Conservation (phyloP, 1,139 yeast species). For the Entelexis sorbosivorans region DNA sequence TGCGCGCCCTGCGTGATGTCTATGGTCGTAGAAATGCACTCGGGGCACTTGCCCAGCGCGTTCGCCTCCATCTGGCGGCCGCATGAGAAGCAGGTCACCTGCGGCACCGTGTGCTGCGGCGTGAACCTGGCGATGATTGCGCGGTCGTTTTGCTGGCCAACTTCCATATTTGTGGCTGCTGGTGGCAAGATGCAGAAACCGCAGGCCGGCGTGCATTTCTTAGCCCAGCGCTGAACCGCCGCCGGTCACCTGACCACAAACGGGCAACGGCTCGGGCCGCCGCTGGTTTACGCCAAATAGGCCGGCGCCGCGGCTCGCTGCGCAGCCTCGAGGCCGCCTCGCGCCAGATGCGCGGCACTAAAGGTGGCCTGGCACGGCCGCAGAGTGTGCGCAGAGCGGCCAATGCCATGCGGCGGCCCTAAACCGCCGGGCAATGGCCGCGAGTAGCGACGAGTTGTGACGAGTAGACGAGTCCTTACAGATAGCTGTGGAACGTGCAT, state of each 20-base stretch:
- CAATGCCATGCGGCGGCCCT: no score
- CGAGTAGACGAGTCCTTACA: no score
- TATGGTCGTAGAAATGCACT: conserved; percentile 85
- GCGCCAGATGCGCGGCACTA: no score
- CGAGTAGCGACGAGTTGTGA: no score
- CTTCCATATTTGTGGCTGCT: conserved; percentile 1
- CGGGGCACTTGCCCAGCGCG: conserved; percentile 93
- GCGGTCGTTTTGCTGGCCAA: conserved; percentile 1
- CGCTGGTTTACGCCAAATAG: no score
- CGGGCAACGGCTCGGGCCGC: no score
- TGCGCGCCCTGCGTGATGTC: conserved; percentile 95
- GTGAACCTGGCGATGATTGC: conserved; percentile 25
- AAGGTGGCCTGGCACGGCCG: no score
- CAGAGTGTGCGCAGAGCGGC: no score
- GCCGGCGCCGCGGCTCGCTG: no score
- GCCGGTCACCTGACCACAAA: background rate
- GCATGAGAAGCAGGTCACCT: conserved; percentile 94
- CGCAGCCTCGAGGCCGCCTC: no score
- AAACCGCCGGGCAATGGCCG: no score
- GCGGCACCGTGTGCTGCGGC: conserved; percentile 46
- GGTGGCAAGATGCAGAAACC: background rate
- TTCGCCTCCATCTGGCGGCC: conserved; percentile 90
- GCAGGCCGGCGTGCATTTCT: background rate
- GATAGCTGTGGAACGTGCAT: no score
- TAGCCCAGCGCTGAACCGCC: background rate